These are phyloP conservation scores for Alternaria arborescens DNA, from an alignment of 2,329 filamentous ascomycete genomes.

Conservation along the genomic window DNA sequence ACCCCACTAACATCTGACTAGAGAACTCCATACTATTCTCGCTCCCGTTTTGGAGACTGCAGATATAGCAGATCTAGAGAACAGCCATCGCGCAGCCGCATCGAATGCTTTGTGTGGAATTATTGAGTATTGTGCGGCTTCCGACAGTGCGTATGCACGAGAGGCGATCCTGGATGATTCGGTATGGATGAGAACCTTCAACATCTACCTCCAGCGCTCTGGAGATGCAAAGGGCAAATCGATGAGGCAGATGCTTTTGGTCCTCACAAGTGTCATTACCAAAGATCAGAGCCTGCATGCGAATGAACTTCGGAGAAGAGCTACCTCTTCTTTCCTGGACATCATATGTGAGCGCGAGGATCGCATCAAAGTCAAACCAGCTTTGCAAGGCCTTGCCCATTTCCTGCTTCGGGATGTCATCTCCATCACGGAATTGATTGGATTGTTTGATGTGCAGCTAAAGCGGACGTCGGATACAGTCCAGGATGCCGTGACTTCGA, in stretches of 20 bases:
- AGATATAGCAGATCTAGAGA: conserved; percentile 39
- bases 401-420: conserved; percentile 70
- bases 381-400: conserved; percentile 72
- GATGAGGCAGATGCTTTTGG: conserved; percentile 55
- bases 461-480: conserved; percentile 13
- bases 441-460: conserved; percentile 44
- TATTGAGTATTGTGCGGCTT: conserved; percentile 52
- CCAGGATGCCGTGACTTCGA: conserved; percentile 9
- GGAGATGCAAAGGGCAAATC: conserved; percentile 58
- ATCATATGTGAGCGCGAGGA: conserved; percentile 69
- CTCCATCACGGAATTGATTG: conserved; percentile 49
- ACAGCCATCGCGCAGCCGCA: conserved; percentile 56
- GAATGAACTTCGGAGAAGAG: conserved; percentile 35
- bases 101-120: conserved; percentile 58
- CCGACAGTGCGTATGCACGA: conserved; percentile 35
- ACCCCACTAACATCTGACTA: conserved; percentile 33
- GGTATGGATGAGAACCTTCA: conserved; percentile 52
- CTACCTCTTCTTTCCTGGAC: conserved; percentile 59
- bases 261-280: conserved; percentile 50
- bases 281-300: conserved; percentile 35
- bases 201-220: conserved; percentile 54
- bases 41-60: conserved; percentile 46
- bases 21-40: conserved; percentile 40
- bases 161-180: conserved; percentile 45
- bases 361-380: conserved; percentile 73